Evolutionary conservation across 1,284 basidiomycete genomes (phyloP).

Genomic region (Cutaneotrichosporon daszewskae): DNA sequence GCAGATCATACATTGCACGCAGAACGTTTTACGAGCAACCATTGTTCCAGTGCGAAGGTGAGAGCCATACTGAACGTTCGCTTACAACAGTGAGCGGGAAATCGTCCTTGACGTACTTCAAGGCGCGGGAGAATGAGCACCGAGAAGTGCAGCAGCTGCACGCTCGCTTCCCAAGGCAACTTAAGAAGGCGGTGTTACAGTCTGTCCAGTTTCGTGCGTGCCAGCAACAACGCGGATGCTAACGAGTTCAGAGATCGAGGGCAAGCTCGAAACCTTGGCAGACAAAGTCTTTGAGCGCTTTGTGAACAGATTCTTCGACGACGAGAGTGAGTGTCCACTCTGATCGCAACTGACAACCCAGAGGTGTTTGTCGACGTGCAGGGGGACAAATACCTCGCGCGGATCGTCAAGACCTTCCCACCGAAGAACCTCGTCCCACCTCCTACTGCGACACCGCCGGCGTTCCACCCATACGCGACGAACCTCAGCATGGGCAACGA

Average conservation of each 20-base stretch:
- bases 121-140: constrained; percentile 84
- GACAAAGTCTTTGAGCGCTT: constrained; percentile 92
- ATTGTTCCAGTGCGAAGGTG: constrained; percentile 45
- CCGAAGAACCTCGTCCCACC: constrained; percentile 53
- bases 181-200: constrained; percentile 84
- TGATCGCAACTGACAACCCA: constrained; percentile 42
- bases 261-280: constrained; percentile 86
- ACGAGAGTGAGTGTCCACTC: constrained; percentile 71
- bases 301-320: constrained; percentile 86
- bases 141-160: constrained; percentile 83
- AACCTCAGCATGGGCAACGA: constrained; percentile 70
- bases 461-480: constrained; percentile 57
- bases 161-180: constrained; percentile 80
- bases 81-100: constrained; percentile 70
- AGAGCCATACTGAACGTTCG: not conserved
- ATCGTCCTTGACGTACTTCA: constrained; percentile 86
- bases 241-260: constrained; percentile 71
- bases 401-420: constrained; percentile 35
- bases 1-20: constrained; percentile 78
- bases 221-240: not conserved
- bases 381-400: constrained; percentile 63
- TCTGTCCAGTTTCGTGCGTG: constrained; percentile 92
- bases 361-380: constrained; percentile 76
- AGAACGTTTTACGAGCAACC: constrained; percentile 90
- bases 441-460: constrained; percentile 7